Evolutionary conservation across 495 filamentous ascomycete genomes (phyloP), one percentile per base, ranked within the genome.

Genomic region (Talaromyces trachyspermus): DNA sequence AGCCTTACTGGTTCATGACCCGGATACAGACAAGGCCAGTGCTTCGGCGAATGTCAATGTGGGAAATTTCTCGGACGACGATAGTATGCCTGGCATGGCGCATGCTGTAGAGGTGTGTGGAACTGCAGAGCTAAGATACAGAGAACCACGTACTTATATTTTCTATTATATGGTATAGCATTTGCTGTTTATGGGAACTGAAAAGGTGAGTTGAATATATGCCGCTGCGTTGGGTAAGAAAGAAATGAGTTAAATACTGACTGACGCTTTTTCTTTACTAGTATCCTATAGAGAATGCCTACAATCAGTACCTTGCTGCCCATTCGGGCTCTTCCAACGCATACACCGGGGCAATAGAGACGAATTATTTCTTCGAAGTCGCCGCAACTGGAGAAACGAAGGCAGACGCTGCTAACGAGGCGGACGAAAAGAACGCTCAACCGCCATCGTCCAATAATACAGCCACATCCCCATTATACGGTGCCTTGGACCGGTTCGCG

Each of bases 351-450:
- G 70, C 87, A 2, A 96, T 90, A 2, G 90, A 89, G 49, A 99
- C 94, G 33, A 97, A 97, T 66, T 99, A 95, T 63, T 95, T 88
- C 68, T 99, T 97, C 59, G 92, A 99, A 56, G 83, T 97, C 40
- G 86, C 87, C 1, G 86, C 91, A 10, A 79, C 77, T 1, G 64
- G 72, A 5, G 62, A 65, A 26, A 49, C 24, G 15, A 27, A 36
- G 54, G 62, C 33, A 42, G 46, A 22, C 60, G 54, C 45, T 20
- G 60, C 43, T 68, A 79, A 48, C 49, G 58, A 51, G 10, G 38
- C 35, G 1, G 25, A 0, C 19, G 35, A 48, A 12, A 37, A 37
- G 17, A 27, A 7, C 24, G 37, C 14, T 32, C 42, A 23, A 20
- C 26, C 41, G 8, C 24, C 42, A 44, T 41, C 41, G 12, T 49